These are phyloP conservation scores for Carallia pectinifolia DNA, from an alignment of 345 rosid species.

Conservation along the genomic window DNA sequence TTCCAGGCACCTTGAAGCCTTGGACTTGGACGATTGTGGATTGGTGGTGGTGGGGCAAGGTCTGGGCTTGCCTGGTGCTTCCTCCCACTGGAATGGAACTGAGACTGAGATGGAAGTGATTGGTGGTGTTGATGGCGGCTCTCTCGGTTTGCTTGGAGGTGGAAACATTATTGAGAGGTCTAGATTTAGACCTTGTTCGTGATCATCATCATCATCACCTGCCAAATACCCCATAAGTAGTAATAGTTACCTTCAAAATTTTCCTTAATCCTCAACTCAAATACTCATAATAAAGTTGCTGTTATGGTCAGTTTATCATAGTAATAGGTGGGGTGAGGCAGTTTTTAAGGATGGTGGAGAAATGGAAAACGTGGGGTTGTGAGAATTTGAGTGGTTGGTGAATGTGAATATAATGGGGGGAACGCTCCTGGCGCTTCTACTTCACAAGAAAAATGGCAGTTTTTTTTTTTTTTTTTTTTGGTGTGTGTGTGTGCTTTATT, in stretches of 20 bases:
- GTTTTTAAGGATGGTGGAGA: conserved; percentile 1
- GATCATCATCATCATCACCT: conserved; percentile 18
- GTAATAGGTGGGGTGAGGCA: background rate
- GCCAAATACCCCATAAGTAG: background rate
- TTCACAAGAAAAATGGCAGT: conserved; percentile 42
- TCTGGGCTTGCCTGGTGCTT: conserved; percentile 87
- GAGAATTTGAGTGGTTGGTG: conserved; percentile 9
- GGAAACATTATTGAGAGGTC: conserved; percentile 51
- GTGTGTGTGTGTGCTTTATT: background rate
- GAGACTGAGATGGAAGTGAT: conserved; percentile 44
- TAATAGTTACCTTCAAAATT: too few species aligned
- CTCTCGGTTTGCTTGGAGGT: conserved; percentile 41
- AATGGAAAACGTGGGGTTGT: conserved; percentile 6
- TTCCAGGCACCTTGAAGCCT: conserved; percentile 40
- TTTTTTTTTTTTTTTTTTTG: background rate
- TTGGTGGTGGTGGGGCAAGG: conserved; percentile 18
- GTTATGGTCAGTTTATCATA: background rate
- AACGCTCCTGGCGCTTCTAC: conserved; percentile 41
- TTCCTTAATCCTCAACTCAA: background rate
- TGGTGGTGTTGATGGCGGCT: conserved; percentile 59
- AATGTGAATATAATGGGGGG: conserved; percentile 9
- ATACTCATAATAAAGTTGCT: conserved; percentile 2
- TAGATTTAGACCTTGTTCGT: conserved; percentile 23
- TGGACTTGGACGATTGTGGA: conserved; percentile 21
- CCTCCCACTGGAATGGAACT: conserved; percentile 89